phyloP scores from a whole-genome alignment of 2,329 filamentous ascomycete species.

The Talaromyces rugulosus region DNA sequence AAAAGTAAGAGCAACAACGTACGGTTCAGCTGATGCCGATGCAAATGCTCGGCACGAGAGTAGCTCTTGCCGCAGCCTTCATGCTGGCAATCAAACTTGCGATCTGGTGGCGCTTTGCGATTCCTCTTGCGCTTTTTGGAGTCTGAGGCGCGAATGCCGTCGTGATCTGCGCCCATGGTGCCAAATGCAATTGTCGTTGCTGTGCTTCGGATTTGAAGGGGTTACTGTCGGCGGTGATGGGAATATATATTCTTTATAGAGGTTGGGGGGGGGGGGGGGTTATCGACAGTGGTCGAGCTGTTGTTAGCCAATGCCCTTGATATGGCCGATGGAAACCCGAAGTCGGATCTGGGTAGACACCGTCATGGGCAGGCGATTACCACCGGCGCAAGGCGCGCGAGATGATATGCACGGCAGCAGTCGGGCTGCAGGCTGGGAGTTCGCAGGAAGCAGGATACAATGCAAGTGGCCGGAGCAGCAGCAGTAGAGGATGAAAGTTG shows the following conservation, averaged over 20 bases:
- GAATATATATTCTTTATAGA: background rate
- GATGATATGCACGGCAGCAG: background rate
- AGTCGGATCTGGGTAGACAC: conserved; percentile 4
- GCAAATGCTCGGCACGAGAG: conserved; percentile 92
- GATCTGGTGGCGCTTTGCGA: conserved; percentile 43
- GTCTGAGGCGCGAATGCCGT: conserved; percentile 15
- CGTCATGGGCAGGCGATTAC: conserved; percentile 8
- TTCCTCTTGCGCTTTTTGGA: conserved; percentile 42
- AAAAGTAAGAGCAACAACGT: conserved; percentile 29
- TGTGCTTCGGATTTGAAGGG: background rate
- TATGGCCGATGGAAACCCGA: conserved; percentile 7
- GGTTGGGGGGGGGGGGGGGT: background rate
- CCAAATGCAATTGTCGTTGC: conserved; percentile 20
- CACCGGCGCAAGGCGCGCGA: background rate
- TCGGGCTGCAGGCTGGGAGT: background rate
- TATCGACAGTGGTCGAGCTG: background rate
- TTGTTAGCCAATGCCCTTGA: conserved; percentile 11
- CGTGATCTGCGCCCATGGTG: conserved; percentile 18
- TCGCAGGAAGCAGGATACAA: background rate
- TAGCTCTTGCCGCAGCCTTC: conserved; percentile 93
- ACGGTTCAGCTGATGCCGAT: conserved; percentile 94
- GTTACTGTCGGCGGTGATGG: background rate
- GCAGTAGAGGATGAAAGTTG: background rate
- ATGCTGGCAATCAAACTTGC: conserved; percentile 72
- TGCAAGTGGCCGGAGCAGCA: background rate